Evolutionary conservation across 108 stramenopile genomes (phyloP).

Genomic region (Skeletonema costatum): DNA sequence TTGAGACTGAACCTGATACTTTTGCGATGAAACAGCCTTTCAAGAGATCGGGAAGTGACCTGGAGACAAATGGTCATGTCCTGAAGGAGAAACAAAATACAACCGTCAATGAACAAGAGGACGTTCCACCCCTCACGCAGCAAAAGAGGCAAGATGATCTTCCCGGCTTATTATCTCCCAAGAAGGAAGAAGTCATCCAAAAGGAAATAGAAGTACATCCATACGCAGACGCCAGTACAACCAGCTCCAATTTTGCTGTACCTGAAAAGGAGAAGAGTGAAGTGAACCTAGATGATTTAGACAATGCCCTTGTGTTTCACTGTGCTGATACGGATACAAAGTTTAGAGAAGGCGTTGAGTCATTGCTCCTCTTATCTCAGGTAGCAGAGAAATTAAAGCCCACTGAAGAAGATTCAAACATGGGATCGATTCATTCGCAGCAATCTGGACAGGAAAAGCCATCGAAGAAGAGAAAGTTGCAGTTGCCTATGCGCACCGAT

Average conservation of each 20-base stretch:
- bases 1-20: no score
- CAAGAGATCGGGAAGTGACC: no score
- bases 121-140: background rate
- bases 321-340: background rate
- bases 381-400: background rate
- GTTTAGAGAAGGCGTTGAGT: background rate
- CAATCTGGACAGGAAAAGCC: background rate
- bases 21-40: no score
- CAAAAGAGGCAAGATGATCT: background rate
- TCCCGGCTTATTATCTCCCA: background rate
- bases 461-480: background rate
- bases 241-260: background rate
- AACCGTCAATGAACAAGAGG: background rate
- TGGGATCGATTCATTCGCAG: background rate
- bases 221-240: background rate
- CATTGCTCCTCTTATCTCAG: background rate
- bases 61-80: no score
- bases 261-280: background rate
- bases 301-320: background rate
- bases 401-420: background rate
- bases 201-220: background rate
- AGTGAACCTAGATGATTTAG: background rate
- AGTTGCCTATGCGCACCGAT: background rate
- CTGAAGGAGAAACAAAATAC: no score
- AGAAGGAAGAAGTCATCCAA: background rate